These are phyloP conservation scores for Murraya paniculata DNA, from an alignment of 345 rosid species.

Conservation along the genomic window DNA sequence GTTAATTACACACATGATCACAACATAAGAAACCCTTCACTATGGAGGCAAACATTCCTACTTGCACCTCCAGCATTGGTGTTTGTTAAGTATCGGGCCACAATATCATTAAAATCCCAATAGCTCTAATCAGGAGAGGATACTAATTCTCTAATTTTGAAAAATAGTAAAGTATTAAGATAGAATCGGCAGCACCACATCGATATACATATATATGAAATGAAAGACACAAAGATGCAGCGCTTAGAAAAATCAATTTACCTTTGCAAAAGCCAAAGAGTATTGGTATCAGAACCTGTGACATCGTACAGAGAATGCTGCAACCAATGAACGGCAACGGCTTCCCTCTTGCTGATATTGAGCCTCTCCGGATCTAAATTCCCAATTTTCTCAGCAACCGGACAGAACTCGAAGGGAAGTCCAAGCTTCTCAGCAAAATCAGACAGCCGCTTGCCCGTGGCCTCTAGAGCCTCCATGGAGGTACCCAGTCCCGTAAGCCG, in stretches of 20 bases:
- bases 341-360: conserved; percentile 79
- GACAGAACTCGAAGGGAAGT: conserved; percentile 81
- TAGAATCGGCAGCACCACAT: not conserved
- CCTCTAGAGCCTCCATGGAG: conserved; percentile 82
- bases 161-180: not conserved
- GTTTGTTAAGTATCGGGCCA: not conserved
- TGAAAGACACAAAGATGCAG: not conserved
- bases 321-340: conserved; percentile 96
- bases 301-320: conserved; percentile 98
- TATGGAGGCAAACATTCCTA: not conserved
- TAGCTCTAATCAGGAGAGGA: not conserved
- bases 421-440: conserved; percentile 92
- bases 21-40: not conserved
- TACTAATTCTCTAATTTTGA: not conserved
- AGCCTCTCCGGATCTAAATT: conserved; percentile 75
- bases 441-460: conserved; percentile 86
- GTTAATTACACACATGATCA: not conserved
- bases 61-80: not conserved
- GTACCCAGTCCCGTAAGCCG: conserved; percentile 93
- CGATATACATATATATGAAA: not conserved
- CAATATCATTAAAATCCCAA: too few relatives aligned
- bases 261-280: conserved; percentile 88
- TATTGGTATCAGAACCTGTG: conserved; percentile 88
- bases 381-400: conserved; percentile 85
- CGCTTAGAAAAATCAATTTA: conserved; percentile 20